Evolutionary conservation across 345 rosid genomes (phyloP).

Genomic region (Leavenworthia alabamica): DNA sequence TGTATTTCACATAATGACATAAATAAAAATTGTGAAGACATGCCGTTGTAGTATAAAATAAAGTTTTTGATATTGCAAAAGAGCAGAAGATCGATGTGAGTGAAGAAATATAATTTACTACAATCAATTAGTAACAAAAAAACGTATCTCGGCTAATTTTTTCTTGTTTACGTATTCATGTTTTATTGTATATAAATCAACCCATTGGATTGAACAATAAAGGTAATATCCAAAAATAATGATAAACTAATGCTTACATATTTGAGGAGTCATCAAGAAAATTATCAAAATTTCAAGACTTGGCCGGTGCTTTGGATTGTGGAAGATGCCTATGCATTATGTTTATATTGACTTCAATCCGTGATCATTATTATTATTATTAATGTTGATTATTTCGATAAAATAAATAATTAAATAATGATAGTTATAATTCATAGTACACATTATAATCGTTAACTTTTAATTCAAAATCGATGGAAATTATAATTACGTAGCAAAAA

Average conservation of each 20-base stretch:
- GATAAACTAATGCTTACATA: background rate
- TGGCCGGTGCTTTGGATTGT: constrained; percentile 14
- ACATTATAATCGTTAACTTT: background rate
- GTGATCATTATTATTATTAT: background rate
- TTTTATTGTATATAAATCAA: background rate
- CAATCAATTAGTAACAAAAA: background rate
- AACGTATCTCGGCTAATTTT: background rate
- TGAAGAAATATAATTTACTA: background rate
- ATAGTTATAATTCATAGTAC: background rate
- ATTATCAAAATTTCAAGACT: constrained; percentile 4
- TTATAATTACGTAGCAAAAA: constrained; percentile 1
- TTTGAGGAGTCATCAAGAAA: constrained; percentile 1
- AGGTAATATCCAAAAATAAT: background rate
- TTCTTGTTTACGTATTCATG: background rate
- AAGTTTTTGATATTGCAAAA: background rate
- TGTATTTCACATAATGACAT: background rate
- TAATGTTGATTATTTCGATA: background rate
- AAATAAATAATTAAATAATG: background rate
- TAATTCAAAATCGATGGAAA: background rate
- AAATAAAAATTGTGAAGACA: background rate
- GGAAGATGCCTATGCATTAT: constrained; percentile 10
- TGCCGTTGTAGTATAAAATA: background rate
- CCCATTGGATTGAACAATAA: background rate
- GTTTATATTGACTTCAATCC: constrained; percentile 4
- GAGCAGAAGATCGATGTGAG: background rate